Base-by-base conservation (phyloP, 192 early-diverging fungal species). In the Haplosporangium gracile region DNA sequence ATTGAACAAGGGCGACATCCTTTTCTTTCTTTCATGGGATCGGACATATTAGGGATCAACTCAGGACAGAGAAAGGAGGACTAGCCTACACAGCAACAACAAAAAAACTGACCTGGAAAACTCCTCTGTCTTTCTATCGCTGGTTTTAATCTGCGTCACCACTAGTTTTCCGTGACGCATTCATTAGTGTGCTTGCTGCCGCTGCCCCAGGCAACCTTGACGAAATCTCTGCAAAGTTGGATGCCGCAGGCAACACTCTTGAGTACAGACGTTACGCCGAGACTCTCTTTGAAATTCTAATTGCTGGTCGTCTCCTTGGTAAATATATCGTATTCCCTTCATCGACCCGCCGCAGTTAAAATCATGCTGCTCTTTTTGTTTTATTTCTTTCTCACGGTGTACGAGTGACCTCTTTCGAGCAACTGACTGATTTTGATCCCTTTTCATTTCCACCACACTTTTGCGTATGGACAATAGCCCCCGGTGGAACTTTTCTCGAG, bases 191-290 rank as follows among this genome's bases (percentile, higher is more conserved):
- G 70, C 78, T 93, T 75, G 75, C 77, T 39, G 80, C 82, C 42
- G 90, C 90, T 45, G 78, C 89, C 60, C 88, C 89, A 63, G 91
- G 89, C 71, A 92, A 96, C 81, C 92, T 97, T 86, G 93, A 96
- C 47, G 92, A 94, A 77, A 93, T 96, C 88, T 92, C 93, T 36
- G 74, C 82, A 81, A 90, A 93, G 39, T 92, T 99, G 80, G 98
- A 99, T 90, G 84, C 85, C 26, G 93, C 93, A 72, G 96, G 94
- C 55, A 95, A 96, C 82, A 97, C 94, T 80, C 94, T 98, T 81
- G 97, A 98, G 86, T 97, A 96, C 91, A 96, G 96, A 89, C 95
- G 97, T 82, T 99, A 99, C 95, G 95, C 94, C 75, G 98, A 99
- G 83, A 91, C 95, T 47, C 92, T 99, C 76, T 99, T 98, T 90